A percentile compares a stretch with the other conserved stretches of the same genome.
Conservation (phyloP, 2,329 filamentous ascomycete species). For the Domatiomyces globalis region DNA sequence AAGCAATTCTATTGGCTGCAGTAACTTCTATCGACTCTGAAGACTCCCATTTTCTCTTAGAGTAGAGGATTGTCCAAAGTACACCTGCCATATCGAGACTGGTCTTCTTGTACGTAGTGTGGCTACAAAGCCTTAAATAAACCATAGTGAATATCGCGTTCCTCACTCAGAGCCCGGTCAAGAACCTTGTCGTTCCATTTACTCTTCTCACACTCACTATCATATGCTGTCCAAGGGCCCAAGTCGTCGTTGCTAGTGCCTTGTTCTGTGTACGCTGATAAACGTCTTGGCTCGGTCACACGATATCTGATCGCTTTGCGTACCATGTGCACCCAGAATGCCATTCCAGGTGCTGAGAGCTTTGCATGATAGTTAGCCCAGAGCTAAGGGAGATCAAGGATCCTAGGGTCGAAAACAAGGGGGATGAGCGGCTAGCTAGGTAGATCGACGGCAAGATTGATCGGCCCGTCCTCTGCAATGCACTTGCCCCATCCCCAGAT, state of each 20-base stretch:
- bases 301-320: not conserved
- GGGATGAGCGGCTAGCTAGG: not conserved
- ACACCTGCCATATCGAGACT: no score
- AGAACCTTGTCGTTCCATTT: no score
- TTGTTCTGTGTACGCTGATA: not conserved
- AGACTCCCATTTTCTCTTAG: no score
- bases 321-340: not conserved
- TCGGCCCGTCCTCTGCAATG: not conserved
- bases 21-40: no score
- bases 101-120: no score
- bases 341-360: not conserved
- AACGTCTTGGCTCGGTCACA: not conserved
- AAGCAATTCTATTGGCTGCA: no score
- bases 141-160: no score
- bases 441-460: not conserved
- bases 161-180: no score
- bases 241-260: not conserved
- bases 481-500: not conserved
- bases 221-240: not conserved
- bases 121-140: no score
- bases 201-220: no score
- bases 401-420: not conserved
- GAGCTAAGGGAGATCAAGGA: not conserved
- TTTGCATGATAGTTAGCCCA: not conserved
- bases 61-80: no score